These are phyloP conservation scores for Coemansia sp. DNA, from an alignment of 371 early-diverging fungal species.

Conservation along the genomic window DNA sequence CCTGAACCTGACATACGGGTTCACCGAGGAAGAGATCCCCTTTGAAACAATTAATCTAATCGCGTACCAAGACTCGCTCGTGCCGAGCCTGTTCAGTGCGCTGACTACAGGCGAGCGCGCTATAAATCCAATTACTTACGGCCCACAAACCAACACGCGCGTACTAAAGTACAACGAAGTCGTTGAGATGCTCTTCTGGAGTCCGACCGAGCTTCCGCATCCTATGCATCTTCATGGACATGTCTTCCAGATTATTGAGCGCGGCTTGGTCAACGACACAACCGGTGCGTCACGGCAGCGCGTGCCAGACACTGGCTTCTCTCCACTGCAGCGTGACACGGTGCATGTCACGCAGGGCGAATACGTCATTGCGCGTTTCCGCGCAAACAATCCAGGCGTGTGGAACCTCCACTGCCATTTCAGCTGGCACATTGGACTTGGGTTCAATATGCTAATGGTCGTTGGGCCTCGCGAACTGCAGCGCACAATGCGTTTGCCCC, in stretches of 20 bases:
- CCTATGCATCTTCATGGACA: constrained; percentile 87
- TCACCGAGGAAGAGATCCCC: constrained; percentile 68
- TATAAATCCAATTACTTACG: constrained; percentile 61
- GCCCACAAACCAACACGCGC: constrained; percentile 43
- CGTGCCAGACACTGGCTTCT: constrained; percentile 25
- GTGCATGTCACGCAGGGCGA: constrained; percentile 60
- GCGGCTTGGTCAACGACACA: constrained; percentile 51
- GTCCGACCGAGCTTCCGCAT: constrained; percentile 63
- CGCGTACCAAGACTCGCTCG: constrained; percentile 60
- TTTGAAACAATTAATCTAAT: constrained; percentile 76
- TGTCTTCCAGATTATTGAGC: constrained; percentile 68
- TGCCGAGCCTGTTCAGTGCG: constrained; percentile 68
- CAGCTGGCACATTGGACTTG: constrained; percentile 71
- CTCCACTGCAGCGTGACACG: constrained; percentile 69
- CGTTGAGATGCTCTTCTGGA: constrained; percentile 63
- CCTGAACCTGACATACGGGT: constrained; percentile 44
- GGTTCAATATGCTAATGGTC: constrained; percentile 61
- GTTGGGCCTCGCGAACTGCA: constrained; percentile 64
- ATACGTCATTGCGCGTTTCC: constrained; percentile 66
- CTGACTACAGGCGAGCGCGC: constrained; percentile 60
- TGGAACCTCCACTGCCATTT: constrained; percentile 84
- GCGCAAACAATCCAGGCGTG: constrained; percentile 74
- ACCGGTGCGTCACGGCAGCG: constrained; percentile 11
- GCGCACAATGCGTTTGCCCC: constrained; percentile 52
- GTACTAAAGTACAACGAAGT: constrained; percentile 55